Percentiles rank a stretch among this genome's conserved stretches.
These are phyloP conservation scores for Citrus sinensis DNA, from an alignment of 345 rosid species.

Conservation along the genomic window DNA sequence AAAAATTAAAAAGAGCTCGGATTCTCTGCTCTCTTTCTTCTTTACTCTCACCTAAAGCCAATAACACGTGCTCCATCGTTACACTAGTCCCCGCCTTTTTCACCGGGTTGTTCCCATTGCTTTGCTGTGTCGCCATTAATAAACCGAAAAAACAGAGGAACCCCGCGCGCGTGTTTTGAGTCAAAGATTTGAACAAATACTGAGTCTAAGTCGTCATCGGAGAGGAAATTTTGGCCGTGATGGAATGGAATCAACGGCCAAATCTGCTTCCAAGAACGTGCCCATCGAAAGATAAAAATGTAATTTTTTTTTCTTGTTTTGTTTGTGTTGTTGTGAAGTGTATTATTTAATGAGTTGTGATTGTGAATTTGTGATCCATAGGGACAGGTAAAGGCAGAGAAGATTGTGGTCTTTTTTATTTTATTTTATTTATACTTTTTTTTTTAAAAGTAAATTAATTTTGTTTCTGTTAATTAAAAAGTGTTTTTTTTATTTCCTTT, in stretches of 20 bases:
- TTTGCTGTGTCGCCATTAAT: conserved; percentile 23
- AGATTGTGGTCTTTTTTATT: background rate
- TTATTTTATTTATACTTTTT: background rate
- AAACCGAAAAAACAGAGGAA: background rate
- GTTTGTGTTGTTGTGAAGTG: background rate
- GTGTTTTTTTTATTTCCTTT: background rate
- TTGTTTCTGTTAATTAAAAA: background rate
- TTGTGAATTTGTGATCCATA: background rate
- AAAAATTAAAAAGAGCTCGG: conserved; percentile 52
- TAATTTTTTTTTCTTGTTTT: background rate
- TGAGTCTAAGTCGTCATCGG: background rate
- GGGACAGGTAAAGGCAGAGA: background rate
- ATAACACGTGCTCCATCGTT: conserved; percentile 62
- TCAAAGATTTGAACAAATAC: background rate
- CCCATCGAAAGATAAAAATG: background rate
- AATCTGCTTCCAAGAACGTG: background rate
- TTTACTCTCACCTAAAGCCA: conserved; percentile 62
- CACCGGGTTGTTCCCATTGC: conserved; percentile 35
- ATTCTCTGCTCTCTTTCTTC: conserved; percentile 60
- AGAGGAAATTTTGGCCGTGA: background rate
- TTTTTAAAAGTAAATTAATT: background rate
- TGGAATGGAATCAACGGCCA: conserved; percentile 5
- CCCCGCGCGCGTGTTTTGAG: background rate
- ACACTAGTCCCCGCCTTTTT: conserved; percentile 43
- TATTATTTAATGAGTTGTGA: background rate